Percentiles rank a stretch among this genome's conserved stretches.
Conservation (phyloP, 345 rosid genomes). For the thale cress (Arabidopsis thaliana) region DNA sequence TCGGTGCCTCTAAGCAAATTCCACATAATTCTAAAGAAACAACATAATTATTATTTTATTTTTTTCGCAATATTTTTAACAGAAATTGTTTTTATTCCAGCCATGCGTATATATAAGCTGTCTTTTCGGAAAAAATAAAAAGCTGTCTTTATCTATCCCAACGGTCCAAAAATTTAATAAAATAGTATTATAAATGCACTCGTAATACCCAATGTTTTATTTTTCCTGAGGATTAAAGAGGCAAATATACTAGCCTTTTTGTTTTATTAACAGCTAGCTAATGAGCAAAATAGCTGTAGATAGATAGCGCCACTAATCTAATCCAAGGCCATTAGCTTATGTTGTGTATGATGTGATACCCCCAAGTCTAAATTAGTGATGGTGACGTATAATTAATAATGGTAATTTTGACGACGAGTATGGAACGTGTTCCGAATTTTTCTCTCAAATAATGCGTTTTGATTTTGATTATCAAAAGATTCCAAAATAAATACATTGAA, state of each 20-base stretch:
- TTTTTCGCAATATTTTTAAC: neutral
- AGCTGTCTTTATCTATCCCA: conserved; percentile 36
- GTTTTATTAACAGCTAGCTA: neutral
- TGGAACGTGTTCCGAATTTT: neutral
- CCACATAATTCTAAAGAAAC: neutral
- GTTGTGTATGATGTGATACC: conserved; percentile 2
- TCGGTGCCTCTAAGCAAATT: conserved; percentile 36
- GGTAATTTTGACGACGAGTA: conserved; percentile 4
- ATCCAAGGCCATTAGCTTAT: conserved; percentile 17
- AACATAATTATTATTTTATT: neutral
- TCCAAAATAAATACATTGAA: too few species aligned
- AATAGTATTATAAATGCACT: conserved; percentile 3
- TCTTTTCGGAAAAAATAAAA: conserved; percentile 25
- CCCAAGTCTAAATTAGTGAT: conserved; percentile 4
- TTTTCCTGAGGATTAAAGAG: neutral
- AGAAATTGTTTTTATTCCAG: neutral
- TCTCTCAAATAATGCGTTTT: too few species aligned
- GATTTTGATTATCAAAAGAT: too few species aligned
- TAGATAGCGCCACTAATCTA: conserved; percentile 28
- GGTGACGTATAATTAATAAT: neutral
- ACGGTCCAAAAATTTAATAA: conserved; percentile 40
- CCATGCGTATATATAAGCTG: conserved; percentile 35
- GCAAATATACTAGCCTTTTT: conserved; percentile 17
- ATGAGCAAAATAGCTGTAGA: conserved; percentile 21
- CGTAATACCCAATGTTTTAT: conserved; percentile 7